Conservation (phyloP, 176 grass and related monocot species). For the Triticum turgidum region DNA sequence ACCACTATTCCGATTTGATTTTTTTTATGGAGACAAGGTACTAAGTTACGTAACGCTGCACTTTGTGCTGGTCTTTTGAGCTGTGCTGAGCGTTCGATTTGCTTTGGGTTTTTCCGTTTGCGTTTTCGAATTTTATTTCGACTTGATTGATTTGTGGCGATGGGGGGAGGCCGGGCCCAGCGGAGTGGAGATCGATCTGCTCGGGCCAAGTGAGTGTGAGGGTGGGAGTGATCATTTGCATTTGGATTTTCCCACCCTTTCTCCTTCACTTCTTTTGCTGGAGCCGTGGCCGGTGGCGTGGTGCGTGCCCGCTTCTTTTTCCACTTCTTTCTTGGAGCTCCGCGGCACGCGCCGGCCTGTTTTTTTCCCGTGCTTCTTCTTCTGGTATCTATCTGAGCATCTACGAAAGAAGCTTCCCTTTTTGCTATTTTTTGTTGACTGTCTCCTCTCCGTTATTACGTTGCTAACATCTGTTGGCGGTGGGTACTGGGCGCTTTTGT, state of each 20-base stretch:
- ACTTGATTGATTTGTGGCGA: constrained; percentile 30
- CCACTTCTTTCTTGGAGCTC: constrained; percentile 18
- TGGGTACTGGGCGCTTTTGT: background rate
- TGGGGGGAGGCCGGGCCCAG: background rate
- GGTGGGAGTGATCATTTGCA: constrained; percentile 34
- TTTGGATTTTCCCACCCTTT: constrained; percentile 26
- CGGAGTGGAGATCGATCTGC: background rate
- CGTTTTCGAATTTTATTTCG: constrained; percentile 26
- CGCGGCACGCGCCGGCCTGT: constrained; percentile 2
- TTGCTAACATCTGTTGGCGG: background rate
- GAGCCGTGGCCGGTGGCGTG: background rate
- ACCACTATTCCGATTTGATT: background rate
- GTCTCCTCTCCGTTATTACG: background rate
- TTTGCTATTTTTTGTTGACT: background rate
- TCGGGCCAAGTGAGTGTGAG: background rate
- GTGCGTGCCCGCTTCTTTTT: background rate
- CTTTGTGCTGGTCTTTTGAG: constrained; percentile 28
- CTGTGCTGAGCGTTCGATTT: background rate
- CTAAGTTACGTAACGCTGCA: background rate
- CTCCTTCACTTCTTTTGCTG: background rate
- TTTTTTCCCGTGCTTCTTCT: background rate
- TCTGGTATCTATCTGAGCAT: constrained; percentile 14
- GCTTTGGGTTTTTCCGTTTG: background rate
- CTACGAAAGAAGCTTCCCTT: constrained; percentile 29
- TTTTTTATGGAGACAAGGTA: background rate